These are phyloP conservation scores for Thermochaetoides dissita DNA, from an alignment of 2,329 filamentous ascomycete genomes.

Conservation along the genomic window DNA sequence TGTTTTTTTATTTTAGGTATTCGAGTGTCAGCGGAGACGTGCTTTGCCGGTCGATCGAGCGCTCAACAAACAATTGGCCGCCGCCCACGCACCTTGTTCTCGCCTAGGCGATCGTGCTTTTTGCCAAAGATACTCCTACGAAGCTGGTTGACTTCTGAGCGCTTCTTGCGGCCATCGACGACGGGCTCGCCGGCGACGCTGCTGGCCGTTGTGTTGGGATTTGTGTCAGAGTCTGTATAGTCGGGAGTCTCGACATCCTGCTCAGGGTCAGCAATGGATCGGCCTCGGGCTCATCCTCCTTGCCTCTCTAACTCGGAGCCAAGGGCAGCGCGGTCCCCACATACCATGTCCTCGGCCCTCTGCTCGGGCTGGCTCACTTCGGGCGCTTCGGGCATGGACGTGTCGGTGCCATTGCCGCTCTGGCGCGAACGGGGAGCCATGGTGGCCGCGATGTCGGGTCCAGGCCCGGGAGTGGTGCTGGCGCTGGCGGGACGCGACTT, in stretches of 20 bases:
- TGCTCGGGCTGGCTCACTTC: slow-evolving; percentile 24
- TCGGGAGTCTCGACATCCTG: slow-evolving; percentile 52
- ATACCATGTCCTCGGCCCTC: slow-evolving; percentile 35
- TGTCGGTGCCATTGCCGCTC: slow-evolving; percentile 42
- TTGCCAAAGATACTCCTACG: slow-evolving; percentile 86
- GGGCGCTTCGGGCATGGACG: slow-evolving; percentile 49
- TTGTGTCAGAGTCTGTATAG: slow-evolving; percentile 53
- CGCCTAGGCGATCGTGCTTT: slow-evolving; percentile 83
- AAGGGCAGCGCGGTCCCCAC: not conserved
- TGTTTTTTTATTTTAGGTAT: too few species aligned
- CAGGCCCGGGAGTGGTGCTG: slow-evolving; percentile 1
- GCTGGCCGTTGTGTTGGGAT: slow-evolving; percentile 60
- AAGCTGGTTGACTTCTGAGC: slow-evolving; percentile 76
- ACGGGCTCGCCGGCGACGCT: slow-evolving; percentile 66
- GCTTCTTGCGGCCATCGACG: slow-evolving; percentile 67
- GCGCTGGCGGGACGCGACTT: slow-evolving; percentile 31
- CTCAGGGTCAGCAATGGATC: slow-evolving; percentile 5
- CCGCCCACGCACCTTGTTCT: slow-evolving; percentile 59
- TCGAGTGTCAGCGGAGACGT: not conserved
- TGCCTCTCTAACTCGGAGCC: not conserved
- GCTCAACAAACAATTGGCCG: too few species aligned
- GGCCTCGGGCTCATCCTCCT: too few species aligned
- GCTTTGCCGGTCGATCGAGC: too few species aligned
- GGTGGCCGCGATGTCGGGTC: slow-evolving; percentile 25
- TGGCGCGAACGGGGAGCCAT: slow-evolving; percentile 39